Conservation (phyloP, 140 eudicot species). For the Cichorium intybus region DNA sequence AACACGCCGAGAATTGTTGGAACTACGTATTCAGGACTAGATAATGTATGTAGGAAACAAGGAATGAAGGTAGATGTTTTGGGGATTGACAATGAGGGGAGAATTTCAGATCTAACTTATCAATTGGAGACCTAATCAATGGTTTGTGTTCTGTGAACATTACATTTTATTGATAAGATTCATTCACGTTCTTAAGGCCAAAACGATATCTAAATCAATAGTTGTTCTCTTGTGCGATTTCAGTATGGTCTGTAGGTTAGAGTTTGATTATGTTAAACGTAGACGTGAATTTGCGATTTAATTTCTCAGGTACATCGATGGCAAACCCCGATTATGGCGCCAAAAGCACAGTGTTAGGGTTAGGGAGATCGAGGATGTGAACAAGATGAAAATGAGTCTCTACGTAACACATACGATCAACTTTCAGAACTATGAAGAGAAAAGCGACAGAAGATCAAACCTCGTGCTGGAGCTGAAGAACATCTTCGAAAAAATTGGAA, state of each 20-base stretch:
- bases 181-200: background rate
- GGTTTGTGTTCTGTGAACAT: constrained; percentile 23
- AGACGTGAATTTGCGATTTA: background rate
- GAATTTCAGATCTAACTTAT: constrained; percentile 35
- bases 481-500: constrained; percentile 50
- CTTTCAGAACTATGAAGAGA: constrained; percentile 47
- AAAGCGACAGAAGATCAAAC: constrained; percentile 47
- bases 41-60: constrained; percentile 30
- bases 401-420: constrained; percentile 60
- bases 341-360: constrained; percentile 43
- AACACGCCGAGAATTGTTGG: constrained; percentile 4
- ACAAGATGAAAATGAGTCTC: constrained; percentile 66
- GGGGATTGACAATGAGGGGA: constrained; percentile 38
- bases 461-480: constrained; percentile 56
- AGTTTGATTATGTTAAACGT: background rate
- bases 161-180: background rate
- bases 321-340: constrained; percentile 58
- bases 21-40: constrained; percentile 15
- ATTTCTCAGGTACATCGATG: constrained; percentile 51
- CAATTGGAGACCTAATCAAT: constrained; percentile 27
- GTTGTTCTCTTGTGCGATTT: constrained; percentile 3
- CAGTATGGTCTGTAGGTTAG: background rate
- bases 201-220: constrained; percentile 1
- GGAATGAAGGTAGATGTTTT: constrained; percentile 42
- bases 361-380: constrained; percentile 56